A percentile compares a stretch with the other conserved stretches of the same genome.
Evolutionary conservation across 2,329 filamentous ascomycete genomes (phyloP).

Genomic region (Alternaria panax): DNA sequence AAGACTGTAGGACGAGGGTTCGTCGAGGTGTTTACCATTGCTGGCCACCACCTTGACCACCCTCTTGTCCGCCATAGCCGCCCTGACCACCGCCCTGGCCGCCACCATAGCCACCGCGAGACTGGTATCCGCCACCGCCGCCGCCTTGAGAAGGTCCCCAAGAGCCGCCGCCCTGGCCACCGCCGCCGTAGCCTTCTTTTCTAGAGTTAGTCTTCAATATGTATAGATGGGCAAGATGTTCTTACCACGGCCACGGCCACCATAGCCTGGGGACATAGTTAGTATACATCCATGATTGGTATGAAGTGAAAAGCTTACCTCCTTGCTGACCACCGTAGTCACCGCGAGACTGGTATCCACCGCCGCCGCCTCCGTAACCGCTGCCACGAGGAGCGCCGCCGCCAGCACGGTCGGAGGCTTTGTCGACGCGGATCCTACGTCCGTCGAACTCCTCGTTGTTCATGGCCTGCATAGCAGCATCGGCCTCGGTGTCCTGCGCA

Average conservation of each 20-base stretch:
- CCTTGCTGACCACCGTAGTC: slow-evolving; percentile 38
- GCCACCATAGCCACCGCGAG: slow-evolving; percentile 42
- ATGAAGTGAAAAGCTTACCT: slow-evolving; percentile 16
- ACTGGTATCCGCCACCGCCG: slow-evolving; percentile 43
- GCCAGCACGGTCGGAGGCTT: slow-evolving; percentile 79
- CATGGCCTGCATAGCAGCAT: slow-evolving; percentile 78
- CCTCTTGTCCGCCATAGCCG: slow-evolving; percentile 35
- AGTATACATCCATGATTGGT: neutral
- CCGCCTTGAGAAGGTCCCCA: slow-evolving; percentile 32
- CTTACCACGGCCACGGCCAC: slow-evolving; percentile 46
- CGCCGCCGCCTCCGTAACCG: slow-evolving; percentile 40
- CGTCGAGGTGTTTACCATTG: slow-evolving; percentile 41
- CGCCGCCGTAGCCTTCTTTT: slow-evolving; percentile 26
- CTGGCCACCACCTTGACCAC: slow-evolving; percentile 41
- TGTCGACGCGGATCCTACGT: slow-evolving; percentile 92
- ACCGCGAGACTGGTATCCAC: slow-evolving; percentile 34
- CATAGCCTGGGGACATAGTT: slow-evolving; percentile 23
- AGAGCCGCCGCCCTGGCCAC: slow-evolving; percentile 38
- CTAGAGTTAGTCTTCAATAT: slow-evolving; percentile 10
- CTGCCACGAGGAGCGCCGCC: slow-evolving; percentile 56
- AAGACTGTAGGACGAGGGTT: slow-evolving; percentile 17
- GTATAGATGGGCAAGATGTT: slow-evolving; percentile 1
- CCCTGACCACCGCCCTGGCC: slow-evolving; percentile 34
- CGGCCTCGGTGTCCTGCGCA: slow-evolving; percentile 75
- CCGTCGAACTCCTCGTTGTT: slow-evolving; percentile 97